Evolutionary conservation across 306 rosid species (phyloP), one percentile per base, ranked within the genome.

Genomic region (Medicago ruthenica): DNA sequence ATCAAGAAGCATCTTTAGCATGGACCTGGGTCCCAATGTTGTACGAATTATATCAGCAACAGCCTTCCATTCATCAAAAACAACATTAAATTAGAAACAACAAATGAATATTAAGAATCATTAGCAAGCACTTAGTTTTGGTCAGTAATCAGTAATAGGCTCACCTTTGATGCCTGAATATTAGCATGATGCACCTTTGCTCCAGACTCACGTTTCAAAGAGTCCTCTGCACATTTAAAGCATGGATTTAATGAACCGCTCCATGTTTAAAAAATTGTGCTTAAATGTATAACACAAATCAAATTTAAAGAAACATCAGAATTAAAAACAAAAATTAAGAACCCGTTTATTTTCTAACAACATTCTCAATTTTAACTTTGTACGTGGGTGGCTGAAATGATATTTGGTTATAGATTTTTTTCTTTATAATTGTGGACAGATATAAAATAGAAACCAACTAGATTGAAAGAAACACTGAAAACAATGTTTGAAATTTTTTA

Each of bases 41-140:
- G 98, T 93, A 31, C 98, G 93, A 21, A 93, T 90, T 67, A 93
- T 91, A 79, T 93, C 98, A 50, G 97, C 97, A 76, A 93, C 98
- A 70, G 98, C 97, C 98, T 93, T 57, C 14, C 31, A 81, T 9
- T 59, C 10, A 77, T 36, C 20, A 74, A 51, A 15, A 74, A 10
- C 12, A 45, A 76, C 31, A 53, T 60, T 8, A 79, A 17, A 44
- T 76, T 71, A 82, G 24, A 59, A 78, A 79, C 51, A 70, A 9
- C 7, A 8, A 31, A 67, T 45, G 42, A 14, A 36, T 70, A 9
- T 78, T 47, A 45, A 70, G 27, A 57, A 71, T 44, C 4, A 70
- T 15, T 18, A 62, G 9, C 41, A 76, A 9, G 13, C 20, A 50
- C 31, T 42, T 8, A 12, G 7, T 42, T 67, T 48, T 5, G 51